A percentile compares a stretch with the other conserved stretches of the same genome.
These are phyloP conservation scores for Cyclotella distinguenda DNA, from an alignment of 108 stramenopile genomes.

Conservation along the genomic window DNA sequence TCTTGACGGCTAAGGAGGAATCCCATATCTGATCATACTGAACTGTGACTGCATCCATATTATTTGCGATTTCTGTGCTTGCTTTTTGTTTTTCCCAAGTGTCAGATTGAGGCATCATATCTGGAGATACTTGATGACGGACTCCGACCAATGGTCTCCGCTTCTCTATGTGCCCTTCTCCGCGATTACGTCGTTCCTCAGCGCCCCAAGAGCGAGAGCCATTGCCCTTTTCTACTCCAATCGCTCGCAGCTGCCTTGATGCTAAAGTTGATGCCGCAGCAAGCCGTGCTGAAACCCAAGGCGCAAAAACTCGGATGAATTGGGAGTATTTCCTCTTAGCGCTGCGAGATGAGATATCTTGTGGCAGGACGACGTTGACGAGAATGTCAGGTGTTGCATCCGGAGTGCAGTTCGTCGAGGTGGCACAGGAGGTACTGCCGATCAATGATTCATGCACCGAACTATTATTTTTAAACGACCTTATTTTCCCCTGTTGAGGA, in stretches of 20 bases:
- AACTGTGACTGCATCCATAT: background rate
- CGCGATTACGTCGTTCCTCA: conserved; percentile 11
- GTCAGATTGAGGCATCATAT: conserved; percentile 14
- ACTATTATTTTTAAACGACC: background rate
- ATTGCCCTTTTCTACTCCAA: conserved; percentile 24
- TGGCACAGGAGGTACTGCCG: background rate
- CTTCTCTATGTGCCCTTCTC: conserved; percentile 29
- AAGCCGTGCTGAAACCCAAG: conserved; percentile 35
- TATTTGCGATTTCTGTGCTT: background rate
- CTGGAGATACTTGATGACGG: conserved; percentile 36
- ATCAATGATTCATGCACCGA: conserved; percentile 5
- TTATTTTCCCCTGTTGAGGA: no score
- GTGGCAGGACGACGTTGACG: conserved; percentile 21
- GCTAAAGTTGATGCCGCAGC: conserved; percentile 16
- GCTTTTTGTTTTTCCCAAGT: conserved; percentile 26
- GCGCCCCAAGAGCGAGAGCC: conserved; percentile 24
- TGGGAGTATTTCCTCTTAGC: background rate
- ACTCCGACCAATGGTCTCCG: conserved; percentile 29
- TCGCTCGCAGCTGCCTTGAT: conserved; percentile 24
- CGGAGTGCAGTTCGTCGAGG: background rate
- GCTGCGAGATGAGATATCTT: background rate
- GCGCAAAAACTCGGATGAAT: conserved; percentile 31
- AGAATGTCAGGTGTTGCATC: background rate
- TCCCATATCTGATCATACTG: conserved; percentile 60
- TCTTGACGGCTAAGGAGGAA: conserved; percentile 38